phyloP scores from a whole-genome alignment of 345 rosid species.

The Rubroshorea leprosula region DNA sequence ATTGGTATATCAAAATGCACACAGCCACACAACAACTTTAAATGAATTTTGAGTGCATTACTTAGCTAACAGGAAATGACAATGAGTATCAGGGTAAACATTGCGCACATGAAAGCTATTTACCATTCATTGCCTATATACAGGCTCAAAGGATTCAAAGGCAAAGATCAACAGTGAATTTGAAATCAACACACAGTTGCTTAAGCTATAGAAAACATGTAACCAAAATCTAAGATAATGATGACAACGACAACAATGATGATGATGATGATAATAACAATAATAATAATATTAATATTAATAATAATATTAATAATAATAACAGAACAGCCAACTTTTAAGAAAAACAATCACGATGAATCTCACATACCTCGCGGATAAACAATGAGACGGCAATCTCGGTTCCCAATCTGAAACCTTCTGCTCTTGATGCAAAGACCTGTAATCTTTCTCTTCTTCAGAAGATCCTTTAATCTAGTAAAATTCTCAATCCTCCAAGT shows the following conservation, averaged over 20 bases:
- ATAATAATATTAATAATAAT: too few species aligned
- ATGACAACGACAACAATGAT: too few species aligned
- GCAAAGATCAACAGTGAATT: too few species aligned
- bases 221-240: neutral
- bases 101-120: neutral
- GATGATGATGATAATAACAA: too few species aligned
- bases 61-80: too few species aligned
- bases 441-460: slow-evolving; percentile 96
- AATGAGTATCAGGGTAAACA: neutral
- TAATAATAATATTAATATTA: too few species aligned
- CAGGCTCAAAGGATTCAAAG: too few species aligned
- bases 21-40: neutral
- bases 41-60: neutral
- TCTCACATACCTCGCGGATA: slow-evolving; percentile 90
- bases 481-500: slow-evolving; percentile 91
- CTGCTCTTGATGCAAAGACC: slow-evolving; percentile 96
- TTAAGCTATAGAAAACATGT: too few species aligned
- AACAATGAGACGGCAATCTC: slow-evolving; percentile 96
- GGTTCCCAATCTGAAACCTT: slow-evolving; percentile 97
- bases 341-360: neutral
- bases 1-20: neutral
- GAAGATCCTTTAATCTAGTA: slow-evolving; percentile 82
- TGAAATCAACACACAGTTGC: too few species aligned
- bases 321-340: slow-evolving; percentile 9
- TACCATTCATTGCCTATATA: too few species aligned